Base-by-base conservation (phyloP, 2,329 filamentous ascomycete species). In the Exserohilum rostratum region DNA sequence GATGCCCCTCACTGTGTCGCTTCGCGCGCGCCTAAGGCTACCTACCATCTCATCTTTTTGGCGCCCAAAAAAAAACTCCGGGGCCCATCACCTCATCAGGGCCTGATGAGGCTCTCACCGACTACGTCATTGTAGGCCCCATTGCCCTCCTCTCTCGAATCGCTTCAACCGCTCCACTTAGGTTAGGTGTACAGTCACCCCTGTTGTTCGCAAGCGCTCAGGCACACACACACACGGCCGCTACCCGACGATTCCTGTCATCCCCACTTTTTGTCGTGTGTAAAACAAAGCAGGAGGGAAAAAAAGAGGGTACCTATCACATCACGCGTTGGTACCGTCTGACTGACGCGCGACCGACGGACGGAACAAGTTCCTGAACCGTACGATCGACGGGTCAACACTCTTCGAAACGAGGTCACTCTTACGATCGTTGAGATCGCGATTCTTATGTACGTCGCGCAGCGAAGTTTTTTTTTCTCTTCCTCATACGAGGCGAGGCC, bases 41-140 rank as follows among this genome's bases (percentile, higher is more conserved):
- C 4, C 22, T n/a, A n/a, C n/a, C n/a, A n/a, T 5, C 22, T 4
- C 22, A 18, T n/a, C n/a, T 15, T 10, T 29, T 38, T 29, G 3
- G 20, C 33, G 20, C 39, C 46, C 51, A 33, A 33, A 39, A 18
- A n/a, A n/a, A n/a, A n/a, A n/a, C n/a, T n/a, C 13, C 34, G 20
- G 13, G 20, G n/a, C 49, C 39, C 45, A 53, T 25, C 40, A 40
- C 27, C 17, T 33, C 22, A 25, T 15, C 44, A 35, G 38, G 48
- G 35, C 38, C 53, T 53, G 20, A 55, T 58, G 52, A 53, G 60
- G 58, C 53, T 55, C 44, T 65, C 62, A 65, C 62, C 62, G 62
- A 65, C 62, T 61, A 63, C 58, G 58, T 65, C 62, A 63, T n/a
- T n/a, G n/a, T 44, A 31, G 13, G 20, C 11, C 45, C 34, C 20